phyloP scores from a whole-genome alignment of 257 asterid species.

The Coffea canephora region DNA sequence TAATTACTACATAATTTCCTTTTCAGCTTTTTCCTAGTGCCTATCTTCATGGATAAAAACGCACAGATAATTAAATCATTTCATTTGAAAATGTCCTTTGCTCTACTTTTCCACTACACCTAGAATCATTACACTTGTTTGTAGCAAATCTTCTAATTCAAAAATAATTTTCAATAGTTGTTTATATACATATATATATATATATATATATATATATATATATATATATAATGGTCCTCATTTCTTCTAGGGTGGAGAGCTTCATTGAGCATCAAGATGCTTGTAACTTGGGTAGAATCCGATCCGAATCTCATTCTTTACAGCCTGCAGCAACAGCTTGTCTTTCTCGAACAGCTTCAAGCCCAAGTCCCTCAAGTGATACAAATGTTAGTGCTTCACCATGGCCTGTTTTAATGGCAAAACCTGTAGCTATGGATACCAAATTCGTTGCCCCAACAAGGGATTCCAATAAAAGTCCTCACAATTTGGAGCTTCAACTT shows the following conservation, averaged over 20 bases:
- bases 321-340: conserved; percentile 32
- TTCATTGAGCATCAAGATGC: conserved; percentile 60
- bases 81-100: conserved; percentile 24
- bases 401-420: conserved; percentile 26
- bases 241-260: conserved; percentile 45
- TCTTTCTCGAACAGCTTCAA: conserved; percentile 41
- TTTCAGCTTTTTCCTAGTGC: conserved; percentile 11
- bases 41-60: conserved; percentile 23
- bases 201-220: too few relatives aligned
- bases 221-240: background rate
- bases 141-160: background rate
- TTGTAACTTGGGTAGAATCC: conserved; percentile 38
- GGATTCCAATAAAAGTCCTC: background rate
- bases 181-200: too few relatives aligned
- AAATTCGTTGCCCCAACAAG: conserved; percentile 3
- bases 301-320: conserved; percentile 33
- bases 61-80: conserved; percentile 7
- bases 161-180: too few relatives aligned
- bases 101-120: conserved; percentile 25
- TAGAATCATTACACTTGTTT: conserved; percentile 22
- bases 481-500: conserved; percentile 47
- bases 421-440: conserved; percentile 11
- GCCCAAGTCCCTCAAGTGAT: conserved; percentile 45
- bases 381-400: conserved; percentile 38
- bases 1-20: background rate